Base-by-base conservation (phyloP, 2,329 filamentous ascomycete species). In the Talaromyces sp. region DNA sequence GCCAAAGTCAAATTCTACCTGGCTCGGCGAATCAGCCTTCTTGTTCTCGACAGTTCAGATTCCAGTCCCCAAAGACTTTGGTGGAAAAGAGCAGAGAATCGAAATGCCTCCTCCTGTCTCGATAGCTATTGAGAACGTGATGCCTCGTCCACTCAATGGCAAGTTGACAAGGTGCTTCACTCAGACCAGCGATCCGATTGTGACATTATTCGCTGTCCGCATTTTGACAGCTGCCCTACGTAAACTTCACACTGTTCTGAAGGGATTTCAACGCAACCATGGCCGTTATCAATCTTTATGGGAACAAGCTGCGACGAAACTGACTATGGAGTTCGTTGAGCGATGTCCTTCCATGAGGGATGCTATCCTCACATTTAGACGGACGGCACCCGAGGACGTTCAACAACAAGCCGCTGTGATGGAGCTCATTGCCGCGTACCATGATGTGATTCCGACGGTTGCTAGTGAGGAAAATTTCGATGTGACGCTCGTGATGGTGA, bases 1-100 rank as follows among this genome's bases (percentile, higher is more conserved):
- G 49, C 93, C 95, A 0, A 98, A 97, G 73, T 84, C 96, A 5
- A 95, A 93, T 3, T 89, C 93, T 52, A 95, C 93, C 0, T 99
- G 95, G 95, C 91, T 98, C 70, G 93, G 94, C 49, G 97, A 96
- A 74, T 92, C 93, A 0, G 88, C 93, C 0, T 92, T 98, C 68
- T 80, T 99, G 5, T 96, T 96, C 76, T 90, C 90, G 67, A 87
- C 89, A 1, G 87, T 97, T 54, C 86, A 89, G 65, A 81, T 96
- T 41, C 87, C 89, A 1, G 82, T 97, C 2, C 93, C 93, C 2
- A 74, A 81, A 31, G 86, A 85, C 66, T 92, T 94, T 73, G 92
- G 92, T 13, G 86, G 88, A 70, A 82, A 82, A 47, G 83, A 85
- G 13, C 83, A 82, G 49, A 89, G 87, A 68, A 86, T 88, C 27